These are phyloP conservation scores for Capsicum pubescens DNA, from an alignment of 257 asterid species.

Conservation along the genomic window DNA sequence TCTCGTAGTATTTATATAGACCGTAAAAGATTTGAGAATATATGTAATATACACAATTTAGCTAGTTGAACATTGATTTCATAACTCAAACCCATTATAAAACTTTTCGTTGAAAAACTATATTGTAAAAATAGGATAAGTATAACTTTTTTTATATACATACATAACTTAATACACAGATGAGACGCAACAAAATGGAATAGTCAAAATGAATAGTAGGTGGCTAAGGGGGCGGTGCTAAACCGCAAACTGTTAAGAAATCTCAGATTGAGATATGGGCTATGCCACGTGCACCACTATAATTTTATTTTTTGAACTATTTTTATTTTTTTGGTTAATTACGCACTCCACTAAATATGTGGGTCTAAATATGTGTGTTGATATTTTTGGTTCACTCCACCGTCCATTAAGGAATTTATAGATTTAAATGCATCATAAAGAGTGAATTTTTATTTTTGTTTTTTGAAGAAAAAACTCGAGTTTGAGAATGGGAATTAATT, in stretches of 20 bases:
- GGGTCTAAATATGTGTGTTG: conserved; percentile 25
- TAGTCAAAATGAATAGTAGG: not conserved
- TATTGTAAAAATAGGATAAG: fast-evolving
- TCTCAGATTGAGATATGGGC: not conserved
- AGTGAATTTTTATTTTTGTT: not conserved
- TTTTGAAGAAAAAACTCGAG: not conserved
- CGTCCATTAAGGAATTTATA: not conserved
- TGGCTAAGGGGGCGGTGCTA: not conserved
- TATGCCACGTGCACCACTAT: not conserved
- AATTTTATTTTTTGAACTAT: not conserved
- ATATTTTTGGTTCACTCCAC: conserved; percentile 20
- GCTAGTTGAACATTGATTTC: too few species aligned
- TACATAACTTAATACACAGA: too few species aligned
- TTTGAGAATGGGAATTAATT: not conserved
- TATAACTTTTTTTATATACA: not conserved
- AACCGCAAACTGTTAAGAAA: not conserved
- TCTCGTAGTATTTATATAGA: too few species aligned
- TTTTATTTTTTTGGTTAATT: not conserved
- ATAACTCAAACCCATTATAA: too few species aligned
- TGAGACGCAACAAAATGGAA: not conserved
- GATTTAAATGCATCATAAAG: not conserved
- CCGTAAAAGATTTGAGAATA: too few species aligned
- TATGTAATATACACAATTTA: too few species aligned
- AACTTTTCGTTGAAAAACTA: not conserved
- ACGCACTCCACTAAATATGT: not conserved